Evolutionary conservation across 768 basidiomycete genomes (phyloP).

Genomic region (Hericium erinaceus): DNA sequence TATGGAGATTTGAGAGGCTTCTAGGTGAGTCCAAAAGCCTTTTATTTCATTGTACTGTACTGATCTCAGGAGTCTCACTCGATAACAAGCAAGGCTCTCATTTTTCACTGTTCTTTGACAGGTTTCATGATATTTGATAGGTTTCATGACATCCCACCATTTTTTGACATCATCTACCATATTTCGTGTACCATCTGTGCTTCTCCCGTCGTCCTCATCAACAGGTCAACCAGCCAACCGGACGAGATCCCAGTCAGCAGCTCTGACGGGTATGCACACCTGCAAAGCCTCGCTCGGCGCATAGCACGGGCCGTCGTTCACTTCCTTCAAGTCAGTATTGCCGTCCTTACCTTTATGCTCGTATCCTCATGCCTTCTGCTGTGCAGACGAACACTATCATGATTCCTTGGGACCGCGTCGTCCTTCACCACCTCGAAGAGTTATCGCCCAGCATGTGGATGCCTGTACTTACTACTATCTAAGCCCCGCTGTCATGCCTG

Average conservation of each 20-base stretch:
- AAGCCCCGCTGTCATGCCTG: not conserved
- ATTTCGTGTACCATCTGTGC: too few species aligned
- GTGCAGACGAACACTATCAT: constrained; percentile 8
- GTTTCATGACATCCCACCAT: too few species aligned
- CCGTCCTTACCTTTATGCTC: not conserved
- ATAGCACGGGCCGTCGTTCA: constrained; percentile 12
- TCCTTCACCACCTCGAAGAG: constrained; percentile 13
- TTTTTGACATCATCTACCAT: too few species aligned
- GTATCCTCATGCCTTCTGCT: not conserved
- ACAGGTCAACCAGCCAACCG: too few species aligned
- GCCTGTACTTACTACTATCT: constrained; percentile 7
- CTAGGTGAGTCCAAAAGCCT: too few species aligned
- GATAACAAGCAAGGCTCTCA: too few species aligned
- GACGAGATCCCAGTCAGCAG: constrained; percentile 11
- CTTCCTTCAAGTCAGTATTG: constrained; percentile 10
- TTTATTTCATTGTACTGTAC: too few species aligned
- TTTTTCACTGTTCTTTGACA: too few species aligned
- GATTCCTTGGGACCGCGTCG: constrained; percentile 13
- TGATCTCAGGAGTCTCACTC: too few species aligned
- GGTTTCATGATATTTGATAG: too few species aligned
- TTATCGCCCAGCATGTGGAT: constrained; percentile 8
- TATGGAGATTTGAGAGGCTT: too few species aligned
- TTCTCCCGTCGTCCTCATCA: too few species aligned
- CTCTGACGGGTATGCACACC: constrained; percentile 4
- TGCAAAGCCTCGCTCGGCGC: constrained; percentile 12